Evolutionary conservation across 306 rosid species (phyloP), one percentile per base, ranked within the genome.

Genomic region (Alnus rubra): DNA sequence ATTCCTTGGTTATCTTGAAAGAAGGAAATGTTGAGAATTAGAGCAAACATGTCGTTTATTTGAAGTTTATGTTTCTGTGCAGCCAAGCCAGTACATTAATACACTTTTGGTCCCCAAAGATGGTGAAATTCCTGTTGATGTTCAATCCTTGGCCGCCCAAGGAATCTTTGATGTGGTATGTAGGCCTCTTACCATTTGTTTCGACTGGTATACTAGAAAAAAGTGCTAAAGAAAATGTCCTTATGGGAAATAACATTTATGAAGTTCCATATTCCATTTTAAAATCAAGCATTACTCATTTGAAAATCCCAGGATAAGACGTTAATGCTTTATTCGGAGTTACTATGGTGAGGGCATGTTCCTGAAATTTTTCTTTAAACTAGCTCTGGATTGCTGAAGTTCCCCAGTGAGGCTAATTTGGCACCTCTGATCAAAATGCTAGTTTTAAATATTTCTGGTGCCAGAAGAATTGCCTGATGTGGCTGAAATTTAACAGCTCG

Each of bases 121-220:
- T 18, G 88, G 94, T 63, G 88, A 87, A 76, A 84, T 94, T 88
- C 87, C 88, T 15, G 87, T 90, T 67, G 90, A 94, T 82, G 71
- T 45, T 79, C 89, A 88, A 35, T 15, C 44, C 79, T 83, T 92
- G 90, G 87, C 93, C 82, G 79, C 91, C 78, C 88, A 89, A 88
- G 93, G 96, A 87, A 89, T 94, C 78, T 78, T 76, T 80, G 91
- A 94, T 58, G 96, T 92, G 98, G 98, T 90, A 90, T 77, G 91
- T 82, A 48, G 55, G 78, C 55, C 39, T 69, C 52, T 64, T 50
- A 44, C 70, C 12, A 55, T 73, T 30, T 67, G 19, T 73, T 86
- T 59, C 18, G 13, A 11, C 30, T 76, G 7, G 70, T 48, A 51
- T 44, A 58, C 63, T 62, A 76, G 45, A 23, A 65, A 80, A 50